Base-by-base conservation (phyloP, 306 rosid species). In the Senna tora region DNA sequence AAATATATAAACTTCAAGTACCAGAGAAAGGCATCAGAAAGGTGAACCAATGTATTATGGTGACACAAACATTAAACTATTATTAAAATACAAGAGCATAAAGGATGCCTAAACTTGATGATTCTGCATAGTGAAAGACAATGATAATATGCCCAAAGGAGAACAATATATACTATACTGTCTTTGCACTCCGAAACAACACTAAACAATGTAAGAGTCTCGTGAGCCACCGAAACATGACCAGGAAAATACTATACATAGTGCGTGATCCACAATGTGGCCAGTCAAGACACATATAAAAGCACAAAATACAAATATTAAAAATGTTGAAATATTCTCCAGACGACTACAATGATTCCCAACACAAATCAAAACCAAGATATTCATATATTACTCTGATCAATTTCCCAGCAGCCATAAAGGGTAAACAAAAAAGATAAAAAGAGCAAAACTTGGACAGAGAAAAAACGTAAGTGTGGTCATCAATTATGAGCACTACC, bases 251-350 rank as follows among this genome's bases (percentile, higher is more conserved):
- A 0, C 38, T 41, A 56, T 45, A 12, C 36, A 61, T 33, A 69
- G 68, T 28, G 55, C 21, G 19, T 71, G 61, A 71, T 77, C 53
- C 66, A 75, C 76, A 78, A 78, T 83, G 74, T 61, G 43, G 63
- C 49, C 54, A 46, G 38, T 55, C 53, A 65, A 39, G 16, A 15
- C 78, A 67, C 56, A 80, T 69, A 11, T 25, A 17, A 53, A 36
- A 25, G 45, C 55, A 55, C 66, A 3, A 70, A 70, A 42, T 38
- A 60, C 50, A 69, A 68, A 68, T 9, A 63, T 11, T 25, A 28
- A 36, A 15, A 39, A 39, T 33, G 66, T 17, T 16, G 36, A 49
- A 21, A 73, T 49, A n/a, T 22, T 82, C 49, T 39, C 63, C 58
- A 74, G 39, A 73, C 19, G 16, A 42, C 62, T 20, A 32, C 36